phyloP scores from a whole-genome alignment of 1,139 yeast species.

The Taiozyma sp. region DNA sequence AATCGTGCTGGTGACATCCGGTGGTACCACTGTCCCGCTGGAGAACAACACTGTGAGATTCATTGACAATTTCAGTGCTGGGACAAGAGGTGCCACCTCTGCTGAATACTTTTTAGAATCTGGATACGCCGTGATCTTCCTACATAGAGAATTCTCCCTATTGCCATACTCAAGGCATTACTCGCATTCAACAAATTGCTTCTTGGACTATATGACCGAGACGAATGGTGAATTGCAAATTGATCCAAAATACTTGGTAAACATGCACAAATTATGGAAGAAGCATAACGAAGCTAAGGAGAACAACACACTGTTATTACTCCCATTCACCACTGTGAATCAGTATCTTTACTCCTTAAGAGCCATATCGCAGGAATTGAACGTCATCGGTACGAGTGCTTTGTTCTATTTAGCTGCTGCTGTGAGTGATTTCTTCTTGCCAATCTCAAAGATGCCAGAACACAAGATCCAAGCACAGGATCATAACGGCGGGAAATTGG shows the following conservation, averaged over 20 bases:
- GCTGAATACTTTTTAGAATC: slow-evolving; percentile 85
- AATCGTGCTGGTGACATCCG: slow-evolving; percentile 83
- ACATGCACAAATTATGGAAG: slow-evolving; percentile 59
- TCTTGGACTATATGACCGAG: slow-evolving; percentile 72
- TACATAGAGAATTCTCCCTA: slow-evolving; percentile 87
- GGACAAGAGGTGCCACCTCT: slow-evolving; percentile 94
- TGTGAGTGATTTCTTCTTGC: slow-evolving; percentile 92
- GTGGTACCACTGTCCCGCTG: slow-evolving; percentile 98
- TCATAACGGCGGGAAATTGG: slow-evolving; percentile 59
- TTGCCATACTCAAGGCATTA: slow-evolving; percentile 89
- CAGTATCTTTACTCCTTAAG: slow-evolving; percentile 85
- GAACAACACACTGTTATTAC: slow-evolving; percentile 52
- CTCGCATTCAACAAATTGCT: slow-evolving; percentile 78
- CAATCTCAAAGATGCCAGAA: slow-evolving; percentile 77
- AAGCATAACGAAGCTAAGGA: slow-evolving; percentile 59
- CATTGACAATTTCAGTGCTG: slow-evolving; percentile 95
- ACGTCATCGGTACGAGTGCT: slow-evolving; percentile 47
- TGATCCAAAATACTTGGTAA: slow-evolving; percentile 52
- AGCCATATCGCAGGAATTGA: slow-evolving; percentile 55
- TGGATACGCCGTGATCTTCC: slow-evolving; percentile 87
- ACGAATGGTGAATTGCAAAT: slow-evolving; percentile 49
- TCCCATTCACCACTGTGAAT: slow-evolving; percentile 93
- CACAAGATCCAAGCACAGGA: slow-evolving; percentile 90
- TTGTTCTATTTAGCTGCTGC: slow-evolving; percentile 94
- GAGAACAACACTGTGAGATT: slow-evolving; percentile 95